phyloP scores from a whole-genome alignment of 306 rosid genomes.

The Neltuma alba region DNA sequence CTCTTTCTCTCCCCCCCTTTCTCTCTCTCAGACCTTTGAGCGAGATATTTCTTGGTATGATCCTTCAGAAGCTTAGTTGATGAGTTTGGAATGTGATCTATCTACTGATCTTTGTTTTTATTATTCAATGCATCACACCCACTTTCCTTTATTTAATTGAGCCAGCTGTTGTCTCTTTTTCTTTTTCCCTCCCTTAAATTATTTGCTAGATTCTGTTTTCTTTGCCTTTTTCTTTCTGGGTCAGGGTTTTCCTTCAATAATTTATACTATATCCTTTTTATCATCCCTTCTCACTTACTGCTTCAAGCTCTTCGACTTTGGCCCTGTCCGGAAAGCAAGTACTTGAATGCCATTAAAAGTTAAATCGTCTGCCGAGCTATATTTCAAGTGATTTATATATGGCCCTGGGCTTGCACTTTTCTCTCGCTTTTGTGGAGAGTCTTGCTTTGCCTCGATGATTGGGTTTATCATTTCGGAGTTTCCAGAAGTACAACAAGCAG shows the following conservation, averaged over 20 bases:
- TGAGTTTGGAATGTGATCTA: not conserved
- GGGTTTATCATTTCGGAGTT: constrained; percentile 49
- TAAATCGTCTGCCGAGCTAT: constrained; percentile 30
- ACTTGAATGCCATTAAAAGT: constrained; percentile 49
- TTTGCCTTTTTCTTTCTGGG: constrained; percentile 10
- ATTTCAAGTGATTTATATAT: constrained; percentile 35
- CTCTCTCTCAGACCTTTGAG: constrained; percentile 14
- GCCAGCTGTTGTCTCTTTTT: constrained; percentile 36
- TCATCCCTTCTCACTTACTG: not conserved
- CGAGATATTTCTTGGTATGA: constrained; percentile 21
- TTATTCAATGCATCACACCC: constrained; percentile 7
- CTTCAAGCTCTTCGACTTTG: constrained; percentile 29
- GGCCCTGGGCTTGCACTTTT: constrained; percentile 37
- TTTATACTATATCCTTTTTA: not conserved
- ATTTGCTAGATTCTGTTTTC: constrained; percentile 22
- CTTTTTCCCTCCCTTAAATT: constrained; percentile 10
- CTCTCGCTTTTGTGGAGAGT: not conserved
- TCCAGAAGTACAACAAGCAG: constrained; percentile 59
- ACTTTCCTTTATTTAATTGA: constrained; percentile 26
- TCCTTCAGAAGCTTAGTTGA: not conserved
- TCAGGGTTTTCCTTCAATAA: constrained; percentile 10
- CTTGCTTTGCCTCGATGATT: constrained; percentile 48
- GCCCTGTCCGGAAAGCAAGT: constrained; percentile 39
- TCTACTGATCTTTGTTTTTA: constrained; percentile 23
- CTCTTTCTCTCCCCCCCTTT: too few relatives aligned